Evolutionary conservation across 331 rosid genomes (phyloP).

Genomic region (Acacia pycnantha): DNA sequence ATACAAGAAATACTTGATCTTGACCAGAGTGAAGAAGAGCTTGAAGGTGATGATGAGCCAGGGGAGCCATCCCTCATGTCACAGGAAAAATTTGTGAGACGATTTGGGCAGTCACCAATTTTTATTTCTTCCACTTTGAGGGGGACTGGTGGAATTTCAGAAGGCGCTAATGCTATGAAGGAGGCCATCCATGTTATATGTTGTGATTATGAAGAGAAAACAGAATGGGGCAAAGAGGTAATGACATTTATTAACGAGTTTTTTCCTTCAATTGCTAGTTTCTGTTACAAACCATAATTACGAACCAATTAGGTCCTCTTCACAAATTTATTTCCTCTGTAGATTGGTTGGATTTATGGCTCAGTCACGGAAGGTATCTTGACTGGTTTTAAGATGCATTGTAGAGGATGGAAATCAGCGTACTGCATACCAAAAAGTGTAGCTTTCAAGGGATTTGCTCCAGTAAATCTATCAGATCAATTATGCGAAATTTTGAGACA

Average conservation of each 20-base stretch:
- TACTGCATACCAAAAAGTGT: constrained; percentile 89
- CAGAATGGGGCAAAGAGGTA: constrained; percentile 98
- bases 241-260: constrained; percentile 2
- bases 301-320: constrained; percentile 7
- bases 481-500: constrained; percentile 84
- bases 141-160: constrained; percentile 81
- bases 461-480: constrained; percentile 80
- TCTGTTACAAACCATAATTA: background rate
- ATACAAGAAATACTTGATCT: background rate
- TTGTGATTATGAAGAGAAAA: constrained; percentile 90
- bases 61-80: constrained; percentile 65
- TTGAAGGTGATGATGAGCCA: background rate
- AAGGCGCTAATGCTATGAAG: constrained; percentile 61
- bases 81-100: constrained; percentile 48
- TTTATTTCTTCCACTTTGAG: constrained; percentile 81
- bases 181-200: constrained; percentile 95
- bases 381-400: constrained; percentile 97
- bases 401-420: constrained; percentile 96
- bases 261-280: background rate
- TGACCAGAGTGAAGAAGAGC: background rate
- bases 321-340: constrained; percentile 25
- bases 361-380: constrained; percentile 87
- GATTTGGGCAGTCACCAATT: constrained; percentile 85
- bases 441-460: constrained; percentile 93
- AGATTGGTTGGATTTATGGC: constrained; percentile 99